Evolutionary conservation across 2,329 filamentous ascomycete genomes (phyloP).

Genomic region (Epichloe sylvatica): DNA sequence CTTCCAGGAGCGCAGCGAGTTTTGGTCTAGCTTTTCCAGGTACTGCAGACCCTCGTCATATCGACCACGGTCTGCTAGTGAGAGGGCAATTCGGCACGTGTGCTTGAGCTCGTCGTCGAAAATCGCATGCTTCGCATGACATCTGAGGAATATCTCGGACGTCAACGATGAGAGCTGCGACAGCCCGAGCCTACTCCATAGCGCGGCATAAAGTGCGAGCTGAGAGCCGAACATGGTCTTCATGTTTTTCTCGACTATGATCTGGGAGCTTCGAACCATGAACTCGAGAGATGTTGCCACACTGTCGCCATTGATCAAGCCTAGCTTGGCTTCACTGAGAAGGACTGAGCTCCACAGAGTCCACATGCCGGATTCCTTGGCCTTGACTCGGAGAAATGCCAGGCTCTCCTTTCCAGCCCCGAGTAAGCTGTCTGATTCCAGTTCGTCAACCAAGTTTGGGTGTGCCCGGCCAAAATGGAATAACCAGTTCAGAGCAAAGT

Average conservation of each 20-base stretch:
- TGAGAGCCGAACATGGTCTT: slow-evolving; percentile 60
- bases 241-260: slow-evolving; percentile 66
- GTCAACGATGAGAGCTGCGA: slow-evolving; percentile 40
- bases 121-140: slow-evolving; percentile 43
- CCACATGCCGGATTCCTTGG: slow-evolving; percentile 78
- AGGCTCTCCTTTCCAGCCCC: slow-evolving; percentile 71
- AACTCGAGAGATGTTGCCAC: slow-evolving; percentile 54
- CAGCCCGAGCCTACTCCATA: slow-evolving; percentile 64
- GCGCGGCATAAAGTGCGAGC: slow-evolving; percentile 54
- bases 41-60: slow-evolving; percentile 50
- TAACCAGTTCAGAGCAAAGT: slow-evolving; percentile 91
- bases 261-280: slow-evolving; percentile 67
- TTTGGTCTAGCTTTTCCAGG: slow-evolving; percentile 36
- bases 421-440: slow-evolving; percentile 59
- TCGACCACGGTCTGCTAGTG: slow-evolving; percentile 48
- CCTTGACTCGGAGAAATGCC: slow-evolving; percentile 70
- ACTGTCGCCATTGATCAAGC: slow-evolving; percentile 57
- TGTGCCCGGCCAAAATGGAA: slow-evolving; percentile 87
- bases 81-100: slow-evolving; percentile 51
- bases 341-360: slow-evolving; percentile 70
- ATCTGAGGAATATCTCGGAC: slow-evolving; percentile 62
- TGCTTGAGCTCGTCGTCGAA: slow-evolving; percentile 71
- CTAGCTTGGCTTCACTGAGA: slow-evolving; percentile 72
- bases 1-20: slow-evolving; percentile 58
- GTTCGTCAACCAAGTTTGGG: slow-evolving; percentile 55